Conservation (phyloP, 2,329 filamentous ascomycete species). For the Fusarium protoensiforme region DNA sequence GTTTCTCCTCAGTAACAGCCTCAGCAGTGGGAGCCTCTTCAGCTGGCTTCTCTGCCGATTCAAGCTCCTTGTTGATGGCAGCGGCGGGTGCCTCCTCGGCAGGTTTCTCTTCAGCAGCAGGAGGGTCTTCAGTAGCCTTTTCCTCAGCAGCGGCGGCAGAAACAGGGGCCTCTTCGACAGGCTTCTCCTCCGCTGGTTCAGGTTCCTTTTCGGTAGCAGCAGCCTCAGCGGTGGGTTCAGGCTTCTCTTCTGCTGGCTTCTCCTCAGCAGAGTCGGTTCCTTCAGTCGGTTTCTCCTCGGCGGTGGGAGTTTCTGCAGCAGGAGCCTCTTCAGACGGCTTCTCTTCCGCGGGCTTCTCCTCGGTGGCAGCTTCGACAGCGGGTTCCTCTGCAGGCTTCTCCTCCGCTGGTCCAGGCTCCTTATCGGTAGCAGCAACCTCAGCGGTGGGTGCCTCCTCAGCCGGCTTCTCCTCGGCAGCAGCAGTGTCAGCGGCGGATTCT, state of each 20-base stretch:
- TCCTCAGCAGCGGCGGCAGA: conserved; percentile 1
- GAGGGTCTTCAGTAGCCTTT: conserved; percentile 1
- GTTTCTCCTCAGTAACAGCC: background rate
- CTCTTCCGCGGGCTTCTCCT: conserved; percentile 25
- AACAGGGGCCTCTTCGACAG: background rate
- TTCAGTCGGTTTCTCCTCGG: conserved; percentile 14
- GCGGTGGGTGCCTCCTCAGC: background rate
- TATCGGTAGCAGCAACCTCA: background rate
- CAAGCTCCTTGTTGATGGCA: too few species aligned
- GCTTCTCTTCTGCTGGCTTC: background rate
- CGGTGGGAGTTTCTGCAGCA: background rate
- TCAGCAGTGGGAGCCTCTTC: background rate
- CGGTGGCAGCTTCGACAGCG: background rate
- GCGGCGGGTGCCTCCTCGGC: background rate
- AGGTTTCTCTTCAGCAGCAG: conserved; percentile 2
- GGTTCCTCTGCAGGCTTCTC: conserved; percentile 9
- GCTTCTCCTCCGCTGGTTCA: background rate
- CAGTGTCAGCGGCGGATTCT: background rate
- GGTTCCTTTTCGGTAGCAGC: background rate
- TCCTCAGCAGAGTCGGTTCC: conserved; percentile 16
- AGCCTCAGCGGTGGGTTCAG: background rate
- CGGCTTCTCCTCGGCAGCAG: conserved; percentile 8
- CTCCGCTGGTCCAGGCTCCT: conserved; percentile 1
- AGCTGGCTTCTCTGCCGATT: background rate
- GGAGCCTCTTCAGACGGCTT: conserved; percentile 24